These are phyloP conservation scores for Ambrosiella beaveri DNA, from an alignment of 2,329 filamentous ascomycete species.

Conservation along the genomic window DNA sequence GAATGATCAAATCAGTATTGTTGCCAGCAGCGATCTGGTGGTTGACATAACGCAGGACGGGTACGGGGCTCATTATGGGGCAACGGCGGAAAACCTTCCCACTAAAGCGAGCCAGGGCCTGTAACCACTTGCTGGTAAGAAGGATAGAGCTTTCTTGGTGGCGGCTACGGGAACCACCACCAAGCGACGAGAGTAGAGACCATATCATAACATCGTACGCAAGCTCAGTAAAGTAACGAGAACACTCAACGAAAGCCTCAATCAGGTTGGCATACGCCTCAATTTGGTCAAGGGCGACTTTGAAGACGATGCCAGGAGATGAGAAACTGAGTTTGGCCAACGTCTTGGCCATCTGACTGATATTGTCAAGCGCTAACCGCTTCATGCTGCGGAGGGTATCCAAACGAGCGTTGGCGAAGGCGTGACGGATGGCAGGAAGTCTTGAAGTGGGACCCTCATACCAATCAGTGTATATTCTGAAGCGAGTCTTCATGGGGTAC, in stretches of 20 bases:
- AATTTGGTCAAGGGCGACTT: constrained; percentile 73
- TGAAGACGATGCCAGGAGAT: constrained; percentile 81
- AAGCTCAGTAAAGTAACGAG: constrained; percentile 79
- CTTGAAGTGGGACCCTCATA: constrained; percentile 64
- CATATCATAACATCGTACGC: constrained; percentile 89
- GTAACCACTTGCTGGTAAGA: constrained; percentile 79
- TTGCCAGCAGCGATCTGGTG: constrained; percentile 68
- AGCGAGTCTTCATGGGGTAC: constrained; percentile 62
- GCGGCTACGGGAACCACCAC: constrained; percentile 43
- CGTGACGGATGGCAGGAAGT: constrained; percentile 57
- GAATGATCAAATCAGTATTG: constrained; percentile 75
- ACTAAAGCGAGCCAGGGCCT: constrained; percentile 76
- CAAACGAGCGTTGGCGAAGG: constrained; percentile 57
- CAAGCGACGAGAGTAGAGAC: constrained; percentile 64
- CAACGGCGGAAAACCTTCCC: constrained; percentile 82
- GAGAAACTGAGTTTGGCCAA: constrained; percentile 85
- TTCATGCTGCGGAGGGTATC: constrained; percentile 81
- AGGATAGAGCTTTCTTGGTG: constrained; percentile 45
- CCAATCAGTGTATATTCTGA: constrained; percentile 88
- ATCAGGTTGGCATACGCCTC: constrained; percentile 92
- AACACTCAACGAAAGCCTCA: constrained; percentile 85
- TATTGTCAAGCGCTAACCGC: constrained; percentile 73
- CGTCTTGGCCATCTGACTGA: constrained; percentile 67
- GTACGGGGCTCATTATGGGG: constrained; percentile 62
- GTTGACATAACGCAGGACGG: constrained; percentile 78